These are phyloP conservation scores for Crepidotus variabilis DNA, from an alignment of 768 basidiomycete species.

Conservation along the genomic window DNA sequence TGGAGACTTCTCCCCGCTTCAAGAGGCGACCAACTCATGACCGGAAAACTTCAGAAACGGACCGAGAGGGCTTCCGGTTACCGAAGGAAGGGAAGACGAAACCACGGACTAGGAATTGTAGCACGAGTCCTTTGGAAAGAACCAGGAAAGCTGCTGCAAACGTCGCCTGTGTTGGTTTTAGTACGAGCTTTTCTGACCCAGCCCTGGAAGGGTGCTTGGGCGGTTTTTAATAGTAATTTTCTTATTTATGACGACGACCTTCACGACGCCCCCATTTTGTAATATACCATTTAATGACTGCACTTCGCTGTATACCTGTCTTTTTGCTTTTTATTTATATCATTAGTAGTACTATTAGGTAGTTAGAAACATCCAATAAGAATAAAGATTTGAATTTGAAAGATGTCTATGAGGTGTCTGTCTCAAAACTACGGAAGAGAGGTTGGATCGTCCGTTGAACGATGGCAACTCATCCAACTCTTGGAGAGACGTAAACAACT, in stretches of 20 bases:
- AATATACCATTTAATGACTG: not conserved
- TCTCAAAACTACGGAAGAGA: constrained; percentile 65
- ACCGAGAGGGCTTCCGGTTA: not conserved
- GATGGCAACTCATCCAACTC: constrained; percentile 49
- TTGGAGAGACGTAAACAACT: constrained; percentile 45
- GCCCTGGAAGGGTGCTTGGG: constrained; percentile 21
- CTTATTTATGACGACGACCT: not conserved
- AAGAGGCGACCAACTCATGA: constrained; percentile 1
- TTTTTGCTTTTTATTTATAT: not conserved
- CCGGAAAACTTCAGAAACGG: constrained; percentile 1
- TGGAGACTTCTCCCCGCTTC: not conserved
- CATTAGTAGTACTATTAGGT: not conserved
- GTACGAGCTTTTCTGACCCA: constrained; percentile 10
- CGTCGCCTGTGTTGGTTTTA: constrained; percentile 3
- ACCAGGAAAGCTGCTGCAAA: not conserved
- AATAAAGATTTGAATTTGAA: not conserved
- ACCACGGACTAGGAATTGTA: not conserved
- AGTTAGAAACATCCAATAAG: not conserved
- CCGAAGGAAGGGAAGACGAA: constrained; percentile 1
- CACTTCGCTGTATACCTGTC: not conserved
- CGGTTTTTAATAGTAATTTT: constrained; percentile 14
- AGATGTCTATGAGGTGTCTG: constrained; percentile 37
- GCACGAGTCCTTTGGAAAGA: constrained; percentile 8
- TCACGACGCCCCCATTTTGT: not conserved
- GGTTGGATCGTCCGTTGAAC: constrained; percentile 24